Evolutionary conservation across 164 flowering plant species (phyloP).

Genomic region (Nymphaea thermarum): DNA sequence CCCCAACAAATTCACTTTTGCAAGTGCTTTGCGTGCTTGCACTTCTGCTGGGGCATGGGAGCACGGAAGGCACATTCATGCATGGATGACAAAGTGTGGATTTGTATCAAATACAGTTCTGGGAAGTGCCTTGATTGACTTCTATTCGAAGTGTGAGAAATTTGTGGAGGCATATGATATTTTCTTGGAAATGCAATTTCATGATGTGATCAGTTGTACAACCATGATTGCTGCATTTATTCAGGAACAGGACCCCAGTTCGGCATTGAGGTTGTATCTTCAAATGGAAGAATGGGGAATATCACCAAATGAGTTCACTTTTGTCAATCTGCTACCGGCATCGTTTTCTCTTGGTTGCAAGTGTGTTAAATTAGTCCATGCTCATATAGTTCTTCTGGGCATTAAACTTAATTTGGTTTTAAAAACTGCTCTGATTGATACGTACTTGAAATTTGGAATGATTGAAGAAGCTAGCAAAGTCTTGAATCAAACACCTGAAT

Average conservation of each 20-base stretch:
- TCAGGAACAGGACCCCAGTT: constrained; percentile 19
- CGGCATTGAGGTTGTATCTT: constrained; percentile 20
- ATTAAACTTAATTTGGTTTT: constrained; percentile 29
- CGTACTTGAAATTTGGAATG: constrained; percentile 30
- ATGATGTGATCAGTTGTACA: constrained; percentile 72
- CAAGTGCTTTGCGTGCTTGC: constrained; percentile 42
- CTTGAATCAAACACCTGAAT: constrained; percentile 26
- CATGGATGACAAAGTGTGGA: constrained; percentile 40
- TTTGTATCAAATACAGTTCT: constrained; percentile 46
- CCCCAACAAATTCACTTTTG: constrained; percentile 62
- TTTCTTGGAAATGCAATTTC: constrained; percentile 44
- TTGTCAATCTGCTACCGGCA: constrained; percentile 33
- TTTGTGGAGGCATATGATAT: constrained; percentile 41
- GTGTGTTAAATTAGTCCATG: constrained; percentile 37
- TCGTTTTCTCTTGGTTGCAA: constrained; percentile 21
- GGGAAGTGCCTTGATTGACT: constrained; percentile 55
- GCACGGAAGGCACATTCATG: constrained; percentile 50
- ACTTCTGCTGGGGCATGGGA: constrained; percentile 16
- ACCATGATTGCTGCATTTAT: constrained; percentile 32
- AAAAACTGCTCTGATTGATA: constrained; percentile 46
- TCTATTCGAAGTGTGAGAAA: constrained; percentile 39
- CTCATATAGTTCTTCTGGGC: constrained; percentile 28
- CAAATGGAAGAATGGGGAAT: constrained; percentile 30
- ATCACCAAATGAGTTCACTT: constrained; percentile 46
- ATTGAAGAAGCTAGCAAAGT: constrained; percentile 36